Conservation (phyloP, 495 filamentous ascomycete species). For the Tetracladium marchalianum region DNA sequence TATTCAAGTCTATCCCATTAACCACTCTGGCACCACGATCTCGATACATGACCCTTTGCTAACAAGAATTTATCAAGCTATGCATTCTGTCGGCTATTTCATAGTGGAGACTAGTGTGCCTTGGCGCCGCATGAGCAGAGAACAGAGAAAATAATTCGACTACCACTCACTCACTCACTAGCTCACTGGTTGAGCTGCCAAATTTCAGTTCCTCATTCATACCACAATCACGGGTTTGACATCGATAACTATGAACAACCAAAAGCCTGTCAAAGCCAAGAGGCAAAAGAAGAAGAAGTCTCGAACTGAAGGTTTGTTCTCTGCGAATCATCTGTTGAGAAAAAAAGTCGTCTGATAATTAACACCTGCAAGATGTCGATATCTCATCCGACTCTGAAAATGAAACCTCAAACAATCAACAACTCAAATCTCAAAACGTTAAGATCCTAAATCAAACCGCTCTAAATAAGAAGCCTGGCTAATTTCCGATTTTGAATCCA, state of each 20-base stretch:
- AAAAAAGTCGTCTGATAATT: neutral
- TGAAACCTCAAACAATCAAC: neutral
- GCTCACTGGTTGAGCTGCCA: too few relatives aligned
- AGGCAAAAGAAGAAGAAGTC: slow-evolving; percentile 19
- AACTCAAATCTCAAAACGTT: neutral
- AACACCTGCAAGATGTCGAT: slow-evolving; percentile 9
- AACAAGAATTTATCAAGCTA: too few relatives aligned
- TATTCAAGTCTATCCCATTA: slow-evolving; percentile 3
- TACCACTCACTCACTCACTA: too few relatives aligned
- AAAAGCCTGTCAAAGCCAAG: slow-evolving; percentile 8
- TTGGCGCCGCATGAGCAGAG: too few relatives aligned
- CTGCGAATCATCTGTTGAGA: neutral
- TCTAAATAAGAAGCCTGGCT: neutral
- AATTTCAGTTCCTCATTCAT: too few relatives aligned
- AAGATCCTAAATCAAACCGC: neutral
- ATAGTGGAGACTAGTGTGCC: too few relatives aligned
- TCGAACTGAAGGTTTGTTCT: slow-evolving; percentile 16
- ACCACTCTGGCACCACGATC: slow-evolving; percentile 1
- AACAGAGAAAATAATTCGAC: too few relatives aligned
- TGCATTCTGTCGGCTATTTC: too few relatives aligned
- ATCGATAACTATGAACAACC: slow-evolving; percentile 6
- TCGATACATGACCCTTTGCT: too few relatives aligned
- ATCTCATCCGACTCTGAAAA: slow-evolving; percentile 12
- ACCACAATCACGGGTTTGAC: too few relatives aligned
- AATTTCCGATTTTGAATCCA: neutral